Percentiles rank a stretch among this genome's conserved stretches.
phyloP scores from a whole-genome alignment of 202 grass and related monocot genomes.

The Saccharum hybrid region DNA sequence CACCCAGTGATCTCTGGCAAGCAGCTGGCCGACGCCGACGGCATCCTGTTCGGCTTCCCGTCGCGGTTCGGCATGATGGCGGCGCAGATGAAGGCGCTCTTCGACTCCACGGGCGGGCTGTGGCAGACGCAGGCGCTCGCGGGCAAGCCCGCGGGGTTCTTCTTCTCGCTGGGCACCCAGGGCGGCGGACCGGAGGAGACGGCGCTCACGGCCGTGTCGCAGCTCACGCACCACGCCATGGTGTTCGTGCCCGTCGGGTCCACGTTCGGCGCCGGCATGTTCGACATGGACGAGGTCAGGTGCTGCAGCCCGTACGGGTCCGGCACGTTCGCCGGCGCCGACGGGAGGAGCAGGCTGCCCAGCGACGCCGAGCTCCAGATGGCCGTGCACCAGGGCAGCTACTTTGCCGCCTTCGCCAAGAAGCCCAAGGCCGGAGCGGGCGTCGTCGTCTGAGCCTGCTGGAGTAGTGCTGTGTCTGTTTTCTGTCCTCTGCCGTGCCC shows the following conservation, averaged over 20 bases:
- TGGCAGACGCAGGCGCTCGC: neutral
- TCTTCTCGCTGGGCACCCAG: neutral
- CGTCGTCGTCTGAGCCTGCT: no score
- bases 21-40: neutral
- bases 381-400: no score
- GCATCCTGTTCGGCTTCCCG: neutral
- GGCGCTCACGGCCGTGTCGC: slow-evolving; percentile 9
- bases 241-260: neutral
- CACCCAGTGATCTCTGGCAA: slow-evolving; percentile 7
- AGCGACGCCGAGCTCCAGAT: neutral
- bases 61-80: neutral
- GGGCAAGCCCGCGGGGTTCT: neutral
- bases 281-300: slow-evolving; percentile 18
- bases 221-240: slow-evolving; percentile 2
- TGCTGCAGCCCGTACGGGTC: neutral
- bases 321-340: neutral
- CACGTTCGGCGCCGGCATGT: neutral
- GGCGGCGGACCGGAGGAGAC: slow-evolving; percentile 5
- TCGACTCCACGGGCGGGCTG: neutral
- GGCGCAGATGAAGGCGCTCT: slow-evolving; percentile 14
- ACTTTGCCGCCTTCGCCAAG: no score
- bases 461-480: no score
- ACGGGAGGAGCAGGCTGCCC: neutral
- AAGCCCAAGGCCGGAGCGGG: no score
- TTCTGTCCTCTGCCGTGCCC: no score